phyloP scores from a whole-genome alignment of 164 flowering plant species.

The Santalum album region DNA sequence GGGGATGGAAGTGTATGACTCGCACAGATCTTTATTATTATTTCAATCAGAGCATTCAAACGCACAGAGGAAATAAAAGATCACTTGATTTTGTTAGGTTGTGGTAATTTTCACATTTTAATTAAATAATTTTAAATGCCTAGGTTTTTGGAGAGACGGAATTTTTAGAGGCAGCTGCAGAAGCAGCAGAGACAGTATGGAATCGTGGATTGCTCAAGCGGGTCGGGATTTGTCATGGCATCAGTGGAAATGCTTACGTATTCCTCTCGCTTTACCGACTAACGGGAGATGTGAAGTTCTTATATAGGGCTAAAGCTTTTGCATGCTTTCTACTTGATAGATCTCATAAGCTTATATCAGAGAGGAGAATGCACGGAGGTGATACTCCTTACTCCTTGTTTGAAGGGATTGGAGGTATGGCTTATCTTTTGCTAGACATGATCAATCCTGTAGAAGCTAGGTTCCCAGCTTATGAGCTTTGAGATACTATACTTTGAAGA shows the following conservation, averaged over 20 bases:
- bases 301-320: constrained; percentile 23
- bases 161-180: constrained; percentile 19
- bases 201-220: constrained; percentile 22
- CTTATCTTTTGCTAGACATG: constrained; percentile 27
- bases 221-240: constrained; percentile 27
- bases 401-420: constrained; percentile 29
- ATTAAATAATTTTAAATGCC: too few relatives aligned
- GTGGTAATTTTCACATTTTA: too few relatives aligned
- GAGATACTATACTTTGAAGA: background rate
- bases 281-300: constrained; percentile 10
- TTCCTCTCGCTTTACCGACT: constrained; percentile 20
- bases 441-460: constrained; percentile 12
- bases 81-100: too few relatives aligned
- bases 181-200: constrained; percentile 26
- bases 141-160: constrained; percentile 19
- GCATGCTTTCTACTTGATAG: constrained; percentile 19
- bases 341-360: constrained; percentile 15
- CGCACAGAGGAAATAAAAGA: too few relatives aligned
- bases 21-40: too few relatives aligned
- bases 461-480: constrained; percentile 25
- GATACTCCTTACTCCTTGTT: constrained; percentile 20
- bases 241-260: constrained; percentile 25
- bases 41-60: too few relatives aligned
- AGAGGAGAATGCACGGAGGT: constrained; percentile 22
- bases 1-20: too few relatives aligned